Conservation (phyloP, 78 protist species). For the Emiliania huxleyi region DNA sequence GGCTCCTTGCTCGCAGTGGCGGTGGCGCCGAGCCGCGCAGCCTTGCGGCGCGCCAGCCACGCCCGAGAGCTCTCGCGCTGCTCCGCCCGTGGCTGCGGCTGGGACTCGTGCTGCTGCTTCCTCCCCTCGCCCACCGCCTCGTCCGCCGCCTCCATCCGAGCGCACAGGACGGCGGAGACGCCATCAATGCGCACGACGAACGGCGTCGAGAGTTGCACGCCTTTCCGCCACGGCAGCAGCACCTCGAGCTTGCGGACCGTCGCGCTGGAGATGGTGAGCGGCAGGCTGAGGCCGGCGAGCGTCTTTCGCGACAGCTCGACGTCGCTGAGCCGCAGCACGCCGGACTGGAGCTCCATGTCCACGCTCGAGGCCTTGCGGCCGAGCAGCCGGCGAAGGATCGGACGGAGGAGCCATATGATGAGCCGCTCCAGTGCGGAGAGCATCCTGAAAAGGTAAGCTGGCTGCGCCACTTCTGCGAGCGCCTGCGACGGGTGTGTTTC, state of each 20-base stretch:
- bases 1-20: background rate
- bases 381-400: background rate
- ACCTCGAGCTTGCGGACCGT: background rate
- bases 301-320: background rate
- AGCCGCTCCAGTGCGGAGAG: background rate
- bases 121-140: background rate
- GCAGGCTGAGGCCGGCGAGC: background rate
- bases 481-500: too few relatives aligned
- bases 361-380: background rate
- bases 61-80: background rate
- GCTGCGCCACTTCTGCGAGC: too few relatives aligned
- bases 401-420: background rate
- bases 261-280: background rate
- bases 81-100: background rate
- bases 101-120: background rate
- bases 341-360: background rate
- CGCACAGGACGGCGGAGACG: background rate
- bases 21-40: background rate
- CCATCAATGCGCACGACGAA: background rate
- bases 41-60: background rate
- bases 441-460: too few relatives aligned
- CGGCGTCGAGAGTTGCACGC: background rate
- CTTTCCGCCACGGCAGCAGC: background rate
- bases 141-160: background rate
- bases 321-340: background rate